These are phyloP conservation scores for Iberis pinnata DNA, from an alignment of 345 rosid species.

Conservation along the genomic window DNA sequence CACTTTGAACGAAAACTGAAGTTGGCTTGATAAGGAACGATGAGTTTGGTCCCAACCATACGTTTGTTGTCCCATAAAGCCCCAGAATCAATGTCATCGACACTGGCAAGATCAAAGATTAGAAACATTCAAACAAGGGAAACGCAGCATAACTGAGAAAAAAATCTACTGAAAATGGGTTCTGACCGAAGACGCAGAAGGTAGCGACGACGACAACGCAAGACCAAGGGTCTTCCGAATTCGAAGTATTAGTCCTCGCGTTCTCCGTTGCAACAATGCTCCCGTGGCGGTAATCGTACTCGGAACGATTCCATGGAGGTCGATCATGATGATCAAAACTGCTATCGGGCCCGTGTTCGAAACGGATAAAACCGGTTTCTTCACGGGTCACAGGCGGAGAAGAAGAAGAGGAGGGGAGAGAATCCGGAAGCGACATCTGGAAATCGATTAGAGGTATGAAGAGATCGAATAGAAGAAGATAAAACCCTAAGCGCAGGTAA, in stretches of 20 bases:
- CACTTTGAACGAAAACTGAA: conserved; percentile 65
- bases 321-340: conserved; percentile 32
- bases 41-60: conserved; percentile 60
- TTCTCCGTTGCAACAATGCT: conserved; percentile 35
- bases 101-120: conserved; percentile 34
- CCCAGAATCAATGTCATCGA: conserved; percentile 87
- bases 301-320: conserved; percentile 34
- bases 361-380: conserved; percentile 32
- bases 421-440: conserved; percentile 49
- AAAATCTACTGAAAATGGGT: background rate
- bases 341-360: conserved; percentile 31
- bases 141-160: background rate
- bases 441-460: background rate
- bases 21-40: conserved; percentile 66
- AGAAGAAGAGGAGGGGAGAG: conserved; percentile 31
- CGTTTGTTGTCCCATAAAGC: conserved; percentile 59
- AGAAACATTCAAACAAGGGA: background rate
- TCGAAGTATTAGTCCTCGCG: conserved; percentile 20
- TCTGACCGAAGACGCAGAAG: conserved; percentile 84
- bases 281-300: conserved; percentile 43
- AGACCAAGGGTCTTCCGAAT: conserved; percentile 75
- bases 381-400: conserved; percentile 39
- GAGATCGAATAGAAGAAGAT: background rate
- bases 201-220: conserved; percentile 78
- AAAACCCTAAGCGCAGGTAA: conserved; percentile 31